phyloP scores from a whole-genome alignment of 768 basidiomycete genomes.

The Tylopilus rubrobrunneus region DNA sequence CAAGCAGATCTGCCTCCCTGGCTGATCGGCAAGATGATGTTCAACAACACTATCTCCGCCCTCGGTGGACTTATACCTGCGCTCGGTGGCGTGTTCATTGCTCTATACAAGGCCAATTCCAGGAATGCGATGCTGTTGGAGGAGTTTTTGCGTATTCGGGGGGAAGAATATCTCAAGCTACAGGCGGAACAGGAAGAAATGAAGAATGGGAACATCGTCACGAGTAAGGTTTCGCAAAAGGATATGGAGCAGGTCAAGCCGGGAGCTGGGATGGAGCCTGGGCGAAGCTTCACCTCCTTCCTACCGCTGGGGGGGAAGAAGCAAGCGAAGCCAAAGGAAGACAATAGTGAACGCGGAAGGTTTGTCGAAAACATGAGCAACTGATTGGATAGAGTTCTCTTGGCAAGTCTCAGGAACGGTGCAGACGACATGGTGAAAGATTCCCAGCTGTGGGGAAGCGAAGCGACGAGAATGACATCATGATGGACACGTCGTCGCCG shows the following conservation, averaged over 20 bases:
- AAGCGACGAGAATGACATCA: too few relatives aligned
- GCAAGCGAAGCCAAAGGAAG: slow-evolving; percentile 10
- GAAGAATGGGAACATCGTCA: slow-evolving; percentile 7
- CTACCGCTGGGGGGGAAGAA: slow-evolving; percentile 17
- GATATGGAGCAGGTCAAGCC: slow-evolving; percentile 48
- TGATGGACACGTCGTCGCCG: too few relatives aligned
- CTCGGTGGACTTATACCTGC: slow-evolving; percentile 66
- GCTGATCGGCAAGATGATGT: slow-evolving; percentile 69
- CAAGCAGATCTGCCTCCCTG: slow-evolving; percentile 67
- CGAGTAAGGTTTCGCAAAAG: slow-evolving; percentile 24
- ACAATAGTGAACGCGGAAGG: slow-evolving; percentile 28
- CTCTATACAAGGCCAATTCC: slow-evolving; percentile 82
- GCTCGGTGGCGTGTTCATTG: slow-evolving; percentile 72
- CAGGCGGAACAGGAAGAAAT: slow-evolving; percentile 34
- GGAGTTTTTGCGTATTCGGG: slow-evolving; percentile 76
- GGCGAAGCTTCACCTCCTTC: slow-evolving; percentile 25
- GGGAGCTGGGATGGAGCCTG: slow-evolving; percentile 44
- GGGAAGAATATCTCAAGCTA: slow-evolving; percentile 63
- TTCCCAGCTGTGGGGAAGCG: too few relatives aligned
- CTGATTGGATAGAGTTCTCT: neutral
- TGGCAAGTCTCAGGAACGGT: too few relatives aligned
- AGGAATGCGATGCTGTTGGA: slow-evolving; percentile 85
- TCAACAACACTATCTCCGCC: slow-evolving; percentile 71
- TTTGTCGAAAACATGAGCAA: slow-evolving; percentile 36
- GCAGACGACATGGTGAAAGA: too few relatives aligned